Evolutionary conservation across 306 rosid species (phyloP).

Genomic region (Crataegus laevigata): DNA sequence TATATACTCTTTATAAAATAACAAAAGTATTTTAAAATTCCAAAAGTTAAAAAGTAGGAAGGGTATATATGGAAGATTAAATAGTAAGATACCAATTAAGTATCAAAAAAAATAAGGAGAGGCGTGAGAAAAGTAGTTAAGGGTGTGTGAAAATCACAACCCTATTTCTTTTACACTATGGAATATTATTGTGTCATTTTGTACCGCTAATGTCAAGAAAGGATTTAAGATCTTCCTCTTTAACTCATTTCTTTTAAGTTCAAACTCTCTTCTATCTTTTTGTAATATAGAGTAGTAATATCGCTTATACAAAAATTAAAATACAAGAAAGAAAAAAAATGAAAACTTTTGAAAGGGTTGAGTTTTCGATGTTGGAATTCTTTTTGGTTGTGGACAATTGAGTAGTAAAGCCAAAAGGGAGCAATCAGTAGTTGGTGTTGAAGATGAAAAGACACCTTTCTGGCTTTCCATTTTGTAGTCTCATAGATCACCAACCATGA

Average conservation of each 20-base stretch:
- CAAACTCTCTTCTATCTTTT: too few relatives aligned
- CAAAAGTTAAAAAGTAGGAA: too few relatives aligned
- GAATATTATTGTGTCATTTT: neutral
- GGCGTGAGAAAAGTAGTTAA: too few relatives aligned
- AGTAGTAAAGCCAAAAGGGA: neutral
- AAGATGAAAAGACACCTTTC: neutral
- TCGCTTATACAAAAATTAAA: neutral
- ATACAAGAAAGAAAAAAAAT: neutral
- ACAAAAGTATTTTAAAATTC: too few relatives aligned
- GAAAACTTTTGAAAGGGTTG: neutral
- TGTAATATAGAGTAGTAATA: too few relatives aligned
- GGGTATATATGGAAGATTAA: too few relatives aligned
- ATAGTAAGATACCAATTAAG: too few relatives aligned
- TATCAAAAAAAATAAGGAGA: too few relatives aligned
- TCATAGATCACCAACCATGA: conserved; percentile 16
- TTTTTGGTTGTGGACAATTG: neutral
- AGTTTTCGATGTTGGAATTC: neutral
- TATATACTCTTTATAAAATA: too few relatives aligned
- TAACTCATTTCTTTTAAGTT: too few relatives aligned
- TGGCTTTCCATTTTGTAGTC: neutral
- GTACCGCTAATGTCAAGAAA: neutral
- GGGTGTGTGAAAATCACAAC: too few relatives aligned
- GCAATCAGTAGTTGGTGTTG: conserved; percentile 17
- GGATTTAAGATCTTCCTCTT: too few relatives aligned
- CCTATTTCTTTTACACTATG: neutral